Conservation (phyloP, 805 yeast genomes). For the Wickerhamiella shivajii region DNA sequence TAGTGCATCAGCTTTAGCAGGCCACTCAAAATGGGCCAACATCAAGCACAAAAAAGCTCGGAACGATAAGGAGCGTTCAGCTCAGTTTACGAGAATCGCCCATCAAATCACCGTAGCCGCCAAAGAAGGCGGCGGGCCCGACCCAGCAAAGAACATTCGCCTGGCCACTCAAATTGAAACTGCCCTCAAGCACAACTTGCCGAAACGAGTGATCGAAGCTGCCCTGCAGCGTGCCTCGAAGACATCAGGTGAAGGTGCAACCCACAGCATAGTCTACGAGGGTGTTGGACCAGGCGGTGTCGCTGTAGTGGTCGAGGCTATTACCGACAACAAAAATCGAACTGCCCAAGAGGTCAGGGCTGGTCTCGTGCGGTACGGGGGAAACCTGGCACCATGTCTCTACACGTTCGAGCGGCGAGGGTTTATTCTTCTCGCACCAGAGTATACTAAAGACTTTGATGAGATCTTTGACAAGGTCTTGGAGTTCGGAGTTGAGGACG, state of each 20-base stretch:
- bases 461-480: constrained; percentile 57
- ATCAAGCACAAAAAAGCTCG: constrained; percentile 90
- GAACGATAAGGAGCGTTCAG: constrained; percentile 67
- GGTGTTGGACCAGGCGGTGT: constrained; percentile 90
- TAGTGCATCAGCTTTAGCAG: constrained; percentile 30
- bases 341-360: constrained; percentile 64
- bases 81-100: constrained; percentile 55
- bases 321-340: constrained; percentile 78
- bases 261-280: constrained; percentile 53
- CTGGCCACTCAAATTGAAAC: constrained; percentile 60
- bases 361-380: constrained; percentile 48
- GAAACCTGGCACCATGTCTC: constrained; percentile 58
- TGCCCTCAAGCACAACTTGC: constrained; percentile 61
- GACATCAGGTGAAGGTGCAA: constrained; percentile 45
- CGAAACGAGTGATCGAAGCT: constrained; percentile 72
- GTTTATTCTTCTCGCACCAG: constrained; percentile 37
- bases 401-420: constrained; percentile 74
- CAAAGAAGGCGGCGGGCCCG: constrained; percentile 49
- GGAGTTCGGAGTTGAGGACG: constrained; percentile 58
- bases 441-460: constrained; percentile 32
- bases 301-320: constrained; percentile 69
- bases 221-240: constrained; percentile 51
- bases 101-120: constrained; percentile 63
- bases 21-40: constrained; percentile 93
- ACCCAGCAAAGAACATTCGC: constrained; percentile 43